Evolutionary conservation across 73 alveolate genomes (phyloP).

Genomic region (Tetrahymena elliotti): DNA sequence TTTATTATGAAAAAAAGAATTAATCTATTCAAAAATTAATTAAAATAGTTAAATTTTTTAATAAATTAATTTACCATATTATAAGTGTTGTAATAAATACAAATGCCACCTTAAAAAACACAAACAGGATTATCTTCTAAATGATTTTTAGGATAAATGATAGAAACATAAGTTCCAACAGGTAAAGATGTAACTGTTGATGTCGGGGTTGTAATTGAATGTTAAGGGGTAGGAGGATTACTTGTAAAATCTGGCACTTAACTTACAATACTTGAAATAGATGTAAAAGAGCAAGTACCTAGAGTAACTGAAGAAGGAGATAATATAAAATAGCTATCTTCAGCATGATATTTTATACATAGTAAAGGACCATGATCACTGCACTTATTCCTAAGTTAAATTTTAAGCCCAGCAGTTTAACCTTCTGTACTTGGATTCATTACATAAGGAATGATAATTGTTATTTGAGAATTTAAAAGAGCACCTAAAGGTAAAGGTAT

Average conservation of each 20-base stretch:
- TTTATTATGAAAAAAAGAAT: background rate
- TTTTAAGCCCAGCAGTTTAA: background rate
- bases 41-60: background rate
- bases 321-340: background rate
- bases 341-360: background rate
- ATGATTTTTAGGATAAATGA: background rate
- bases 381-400: background rate
- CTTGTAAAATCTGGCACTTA: background rate
- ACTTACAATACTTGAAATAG: background rate
- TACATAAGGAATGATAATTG: background rate
- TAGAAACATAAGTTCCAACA: background rate
- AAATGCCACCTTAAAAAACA: background rate
- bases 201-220: background rate
- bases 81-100: background rate
- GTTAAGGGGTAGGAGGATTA: background rate
- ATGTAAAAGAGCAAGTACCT: background rate
- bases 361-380: background rate
- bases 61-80: background rate
- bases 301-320: background rate
- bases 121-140: background rate
- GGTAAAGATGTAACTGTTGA: background rate
- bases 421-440: background rate
- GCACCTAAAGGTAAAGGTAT: background rate
- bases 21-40: background rate
- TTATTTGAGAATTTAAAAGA: background rate